Evolutionary conservation across 352 stramenopile genomes (phyloP), one percentile per base, ranked within the genome.

Genomic region (Pythium phragmiticola): DNA sequence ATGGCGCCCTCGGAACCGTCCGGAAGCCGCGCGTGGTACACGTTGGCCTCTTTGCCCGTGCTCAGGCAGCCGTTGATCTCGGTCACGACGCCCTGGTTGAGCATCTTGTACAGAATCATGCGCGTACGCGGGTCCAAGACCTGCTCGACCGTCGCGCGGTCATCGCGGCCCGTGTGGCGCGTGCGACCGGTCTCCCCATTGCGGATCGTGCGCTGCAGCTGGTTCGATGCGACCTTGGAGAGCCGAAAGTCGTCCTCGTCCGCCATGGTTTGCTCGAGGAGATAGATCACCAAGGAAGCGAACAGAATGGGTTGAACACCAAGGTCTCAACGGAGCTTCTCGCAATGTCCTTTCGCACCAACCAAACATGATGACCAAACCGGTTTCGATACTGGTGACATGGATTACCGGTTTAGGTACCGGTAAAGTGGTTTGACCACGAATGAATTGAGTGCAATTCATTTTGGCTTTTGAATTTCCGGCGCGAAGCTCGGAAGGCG

Each of bases 21-120:
- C 7, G 74, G 69, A 11, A 94, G 70, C 9, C 80, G 72, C 46
- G 98, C 97, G 68, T 99, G 98, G 77, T 99, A 99, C 36, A 99
- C 97, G 83, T 99, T 99, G 37, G 98, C 98, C 78, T 99, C 98
- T 72, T 99, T 99, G 37, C 98, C 98, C 9, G 98, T 99, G 74
- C 91, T 98, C 37, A 99, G 70, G 70, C 98, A 99, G 47, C 98
- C 98, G 76, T 99, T 98, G 68, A 99, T 99, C 69, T 98, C 84
- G 43, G 88, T 86, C 39, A 99, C 82, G 59, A 99, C 92, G 51
- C 95, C 94, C 60, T 91, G 94, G 74, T 97, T 99, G 11, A 99
- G 76, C 84, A 99, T 92, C 72, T 98, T 98, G 80, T 99, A 99
- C 36, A 99, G 81, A 68, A 99, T 99, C 75, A 99, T 94, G 43